Evolutionary conservation across 208 protist genomes (phyloP), one percentile per base, ranked within the genome.

Genomic region (Histomonas meleagridis): DNA sequence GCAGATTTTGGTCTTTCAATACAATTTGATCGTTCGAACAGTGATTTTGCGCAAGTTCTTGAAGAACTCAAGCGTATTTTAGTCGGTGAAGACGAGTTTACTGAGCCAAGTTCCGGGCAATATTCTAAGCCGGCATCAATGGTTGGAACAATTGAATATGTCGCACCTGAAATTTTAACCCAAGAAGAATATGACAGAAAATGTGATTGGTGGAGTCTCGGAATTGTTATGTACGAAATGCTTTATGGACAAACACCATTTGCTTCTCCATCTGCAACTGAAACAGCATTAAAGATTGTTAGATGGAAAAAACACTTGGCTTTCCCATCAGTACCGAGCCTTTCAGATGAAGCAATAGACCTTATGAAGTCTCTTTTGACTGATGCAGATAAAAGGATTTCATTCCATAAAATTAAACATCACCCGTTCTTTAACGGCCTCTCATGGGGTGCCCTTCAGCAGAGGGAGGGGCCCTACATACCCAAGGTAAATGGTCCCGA

Each of bases 201-300:
- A 32, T n/a, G 91, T 26, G 95, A 96, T 93, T 96, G 93, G 92
- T 96, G 95, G 95, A 93, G 91, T 35, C 53, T 96, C 1, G 95
- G 95, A 86, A 93, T 94, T 9, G 96, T 96, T 57, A 65, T 96
- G 0, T 96, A 95, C 92, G 95, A 96, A 86, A 95, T 95, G 92
- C 72, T 96, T 5, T 91, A 94, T 48, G 95, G 95, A 35, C 95
- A 95, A 92, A 93, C 93, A 16, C 95, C 95, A 48, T 96, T 96
- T 86, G 18, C 62, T 35, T 35, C 23, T n/a, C 23, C 18, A 35
- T 69, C 62, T 28, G 32, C 18, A n/a, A 69, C 18, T n/a, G 62
- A 69, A 69, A 69, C 62, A 12, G 62, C 32, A 35, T 69, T 69
- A 9, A 69, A 28, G 32, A 69, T 69, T 28, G 32, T 69, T 69